A percentile compares a stretch with the other conserved stretches of the same genome.
phyloP scores from a whole-genome alignment of 176 grass and related monocot genomes.

The Aegilops sharonensis region DNA sequence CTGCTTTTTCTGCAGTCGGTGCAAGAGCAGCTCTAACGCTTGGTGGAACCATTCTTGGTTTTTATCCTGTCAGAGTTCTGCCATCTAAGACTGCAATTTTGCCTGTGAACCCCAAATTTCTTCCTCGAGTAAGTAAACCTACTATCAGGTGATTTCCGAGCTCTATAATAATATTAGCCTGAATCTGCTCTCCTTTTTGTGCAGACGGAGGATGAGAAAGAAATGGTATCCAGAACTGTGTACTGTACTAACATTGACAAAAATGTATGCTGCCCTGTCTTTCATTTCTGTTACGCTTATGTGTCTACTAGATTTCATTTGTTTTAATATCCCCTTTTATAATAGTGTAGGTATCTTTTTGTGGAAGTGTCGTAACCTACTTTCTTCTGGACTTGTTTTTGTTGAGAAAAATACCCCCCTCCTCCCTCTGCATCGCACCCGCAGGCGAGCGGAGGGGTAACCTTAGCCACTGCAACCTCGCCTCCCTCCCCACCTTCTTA shows the following conservation, averaged over 20 bases:
- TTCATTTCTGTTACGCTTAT: conserved; percentile 18
- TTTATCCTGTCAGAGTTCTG: conserved; percentile 90
- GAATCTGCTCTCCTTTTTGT: conserved; percentile 20
- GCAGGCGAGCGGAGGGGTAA: too few species aligned
- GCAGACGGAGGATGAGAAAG: conserved; percentile 92
- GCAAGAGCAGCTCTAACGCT: conserved; percentile 81
- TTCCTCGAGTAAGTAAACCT: conserved; percentile 64
- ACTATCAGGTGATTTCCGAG: neutral
- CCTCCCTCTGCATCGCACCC: too few species aligned
- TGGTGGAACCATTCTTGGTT: conserved; percentile 85
- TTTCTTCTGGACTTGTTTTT: too few species aligned
- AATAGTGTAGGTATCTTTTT: neutral
- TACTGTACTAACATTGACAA: conserved; percentile 99
- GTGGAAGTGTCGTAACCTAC: too few species aligned
- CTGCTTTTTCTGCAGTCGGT: conserved; percentile 54
- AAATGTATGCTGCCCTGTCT: conserved; percentile 50
- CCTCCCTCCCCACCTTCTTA: too few species aligned
- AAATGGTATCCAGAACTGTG: conserved; percentile 95
- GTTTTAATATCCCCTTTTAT: neutral
- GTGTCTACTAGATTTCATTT: neutral
- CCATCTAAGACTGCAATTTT: conserved; percentile 96
- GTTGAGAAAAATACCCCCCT: too few species aligned
- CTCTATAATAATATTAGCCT: conserved; percentile 14
- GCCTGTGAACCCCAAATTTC: conserved; percentile 96
- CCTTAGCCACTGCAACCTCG: too few species aligned